These are phyloP conservation scores for Irpex lacteus DNA, from an alignment of 1,284 basidiomycete species.

Conservation along the genomic window DNA sequence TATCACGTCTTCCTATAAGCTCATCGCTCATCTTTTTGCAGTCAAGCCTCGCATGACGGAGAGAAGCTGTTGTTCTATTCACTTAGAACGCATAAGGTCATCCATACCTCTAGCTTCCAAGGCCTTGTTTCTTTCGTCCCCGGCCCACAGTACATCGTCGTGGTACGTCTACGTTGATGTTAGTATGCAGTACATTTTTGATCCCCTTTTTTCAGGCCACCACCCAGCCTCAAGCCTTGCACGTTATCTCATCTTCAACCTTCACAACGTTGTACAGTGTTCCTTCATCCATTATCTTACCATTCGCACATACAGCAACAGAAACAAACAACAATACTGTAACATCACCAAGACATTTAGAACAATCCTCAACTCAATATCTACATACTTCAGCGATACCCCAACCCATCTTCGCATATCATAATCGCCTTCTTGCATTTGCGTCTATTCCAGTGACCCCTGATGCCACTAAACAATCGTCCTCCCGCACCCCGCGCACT, in stretches of 20 bases:
- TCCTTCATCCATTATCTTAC: slow-evolving; percentile 40
- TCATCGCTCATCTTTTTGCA: slow-evolving; percentile 4
- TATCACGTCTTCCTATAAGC: slow-evolving; percentile 1
- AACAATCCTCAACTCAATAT: slow-evolving; percentile 12
- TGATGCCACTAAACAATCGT: slow-evolving; percentile 6
- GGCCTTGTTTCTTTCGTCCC: slow-evolving; percentile 48
- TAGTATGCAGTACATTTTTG: not conserved
- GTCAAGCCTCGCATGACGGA: slow-evolving; percentile 19
- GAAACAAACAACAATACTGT: slow-evolving; percentile 26
- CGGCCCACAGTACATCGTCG: slow-evolving; percentile 48
- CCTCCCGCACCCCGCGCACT: slow-evolving; percentile 18
- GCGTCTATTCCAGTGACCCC: slow-evolving; percentile 38
- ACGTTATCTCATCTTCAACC: slow-evolving; percentile 54
- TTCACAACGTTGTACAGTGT: slow-evolving; percentile 53
- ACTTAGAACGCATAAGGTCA: slow-evolving; percentile 49
- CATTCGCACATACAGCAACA: slow-evolving; percentile 30
- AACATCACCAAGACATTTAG: slow-evolving; percentile 37
- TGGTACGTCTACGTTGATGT: slow-evolving; percentile 43
- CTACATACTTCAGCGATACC: slow-evolving; percentile 22
- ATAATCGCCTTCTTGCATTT: slow-evolving; percentile 62
- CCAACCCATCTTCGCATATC: slow-evolving; percentile 56
- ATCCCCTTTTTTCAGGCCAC: slow-evolving; percentile 43
- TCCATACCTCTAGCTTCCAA: slow-evolving; percentile 46
- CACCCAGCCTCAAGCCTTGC: slow-evolving; percentile 50
- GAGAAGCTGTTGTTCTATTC: slow-evolving; percentile 53